Conservation (phyloP, 805 yeast genomes). For the Wickerhamomyces canadensis region DNA sequence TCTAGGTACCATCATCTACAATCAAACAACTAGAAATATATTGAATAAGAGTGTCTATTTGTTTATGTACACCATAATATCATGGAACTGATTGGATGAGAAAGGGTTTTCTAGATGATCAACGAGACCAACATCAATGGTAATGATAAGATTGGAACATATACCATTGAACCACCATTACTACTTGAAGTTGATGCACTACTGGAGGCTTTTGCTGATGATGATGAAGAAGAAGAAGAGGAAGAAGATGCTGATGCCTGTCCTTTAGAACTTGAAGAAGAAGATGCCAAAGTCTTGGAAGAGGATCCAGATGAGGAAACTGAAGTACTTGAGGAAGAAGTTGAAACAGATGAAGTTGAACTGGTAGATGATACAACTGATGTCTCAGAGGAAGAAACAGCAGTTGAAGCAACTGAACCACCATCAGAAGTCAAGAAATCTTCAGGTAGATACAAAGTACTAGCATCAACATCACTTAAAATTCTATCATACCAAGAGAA, state of each 20-base stretch:
- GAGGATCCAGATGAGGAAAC: no score
- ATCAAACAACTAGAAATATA: no score
- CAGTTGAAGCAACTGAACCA: not conserved
- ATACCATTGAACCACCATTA: constrained; percentile 6
- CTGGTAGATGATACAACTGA: constrained; percentile 5
- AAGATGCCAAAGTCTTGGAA: not conserved
- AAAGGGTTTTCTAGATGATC: constrained; percentile 7
- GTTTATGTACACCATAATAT: no score
- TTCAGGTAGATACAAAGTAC: constrained; percentile 18
- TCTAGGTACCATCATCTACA: no score
- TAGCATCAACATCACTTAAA: constrained; percentile 11
- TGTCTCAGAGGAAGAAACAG: not conserved
- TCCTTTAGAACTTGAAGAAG: not conserved
- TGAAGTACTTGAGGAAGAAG: not conserved
- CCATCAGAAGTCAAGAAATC: constrained; percentile 16
- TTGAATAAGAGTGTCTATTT: no score
- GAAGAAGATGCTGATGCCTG: no score
- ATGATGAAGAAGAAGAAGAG: no score
- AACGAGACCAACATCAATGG: constrained; percentile 9
- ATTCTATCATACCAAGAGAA: constrained; percentile 20
- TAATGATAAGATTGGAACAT: constrained; percentile 8
- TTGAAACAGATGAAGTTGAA: not conserved
- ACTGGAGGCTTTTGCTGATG: no score
- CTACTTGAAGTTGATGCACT: no score
- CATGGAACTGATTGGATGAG: not conserved